Percentiles rank a stretch among this genome's conserved stretches.
Evolutionary conservation across 2,329 filamentous ascomycete species (phyloP).

Genomic region (Aplosporella prunicola): DNA sequence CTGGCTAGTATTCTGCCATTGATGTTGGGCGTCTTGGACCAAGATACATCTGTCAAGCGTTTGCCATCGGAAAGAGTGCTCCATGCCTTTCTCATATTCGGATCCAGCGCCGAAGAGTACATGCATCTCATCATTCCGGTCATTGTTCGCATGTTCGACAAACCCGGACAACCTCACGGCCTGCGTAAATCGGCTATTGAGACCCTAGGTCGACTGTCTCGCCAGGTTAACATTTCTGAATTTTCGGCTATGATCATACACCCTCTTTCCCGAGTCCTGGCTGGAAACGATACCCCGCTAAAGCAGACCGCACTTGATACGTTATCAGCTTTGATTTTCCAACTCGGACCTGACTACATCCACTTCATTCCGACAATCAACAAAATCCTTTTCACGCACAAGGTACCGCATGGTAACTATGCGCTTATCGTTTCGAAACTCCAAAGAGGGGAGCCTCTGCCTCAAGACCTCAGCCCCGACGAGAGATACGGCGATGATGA

Average conservation of each 20-base stretch:
- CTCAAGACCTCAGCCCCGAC: conserved; percentile 85
- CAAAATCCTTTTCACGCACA: conserved; percentile 67
- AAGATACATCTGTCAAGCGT: conserved; percentile 67
- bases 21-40: conserved; percentile 90
- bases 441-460: conserved; percentile 88
- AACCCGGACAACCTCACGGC: conserved; percentile 66
- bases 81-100: conserved; percentile 92
- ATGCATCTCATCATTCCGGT: conserved; percentile 98
- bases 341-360: conserved; percentile 88
- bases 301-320: conserved; percentile 83
- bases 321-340: conserved; percentile 88
- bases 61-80: conserved; percentile 80
- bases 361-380: conserved; percentile 92
- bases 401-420: conserved; percentile 84
- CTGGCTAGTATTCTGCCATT: conserved; percentile 78
- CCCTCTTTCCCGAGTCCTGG: conserved; percentile 74
- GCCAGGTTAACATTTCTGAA: conserved; percentile 94
- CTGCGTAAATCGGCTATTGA: conserved; percentile 87
- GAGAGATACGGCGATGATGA: conserved; percentile 66
- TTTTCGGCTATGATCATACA: conserved; percentile 96
- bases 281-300: conserved; percentile 60
- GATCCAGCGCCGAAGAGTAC: conserved; percentile 91
- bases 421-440: conserved; percentile 86
- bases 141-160: conserved; percentile 90
- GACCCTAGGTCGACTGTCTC: conserved; percentile 84